Percentiles rank a stretch among this genome's conserved stretches.
These are phyloP conservation scores for Mucor piriformis DNA, from an alignment of 371 early-diverging fungal species.

Conservation along the genomic window DNA sequence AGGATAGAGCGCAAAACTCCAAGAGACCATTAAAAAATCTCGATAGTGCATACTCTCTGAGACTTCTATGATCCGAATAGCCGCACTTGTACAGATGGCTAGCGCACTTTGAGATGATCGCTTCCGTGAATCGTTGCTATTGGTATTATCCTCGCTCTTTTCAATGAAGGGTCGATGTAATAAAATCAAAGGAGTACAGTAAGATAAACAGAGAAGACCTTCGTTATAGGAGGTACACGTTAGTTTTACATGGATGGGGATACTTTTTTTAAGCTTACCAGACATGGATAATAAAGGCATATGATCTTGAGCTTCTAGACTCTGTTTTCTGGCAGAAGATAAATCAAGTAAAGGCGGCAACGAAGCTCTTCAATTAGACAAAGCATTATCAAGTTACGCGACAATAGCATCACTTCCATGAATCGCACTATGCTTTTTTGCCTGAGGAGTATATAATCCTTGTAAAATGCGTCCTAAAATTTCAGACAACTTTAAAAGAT, in stretches of 20 bases:
- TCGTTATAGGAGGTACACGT: too few species aligned
- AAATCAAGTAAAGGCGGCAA: conserved; percentile 17
- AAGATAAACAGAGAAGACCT: conserved; percentile 59
- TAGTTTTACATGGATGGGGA: background rate
- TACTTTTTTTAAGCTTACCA: conserved; percentile 20
- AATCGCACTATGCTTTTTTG: conserved; percentile 31
- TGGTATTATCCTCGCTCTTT: conserved; percentile 12
- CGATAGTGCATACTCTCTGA: conserved; percentile 29
- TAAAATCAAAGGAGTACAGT: conserved; percentile 70
- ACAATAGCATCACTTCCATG: conserved; percentile 44
- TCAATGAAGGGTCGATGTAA: conserved; percentile 72
- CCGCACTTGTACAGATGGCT: conserved; percentile 51
- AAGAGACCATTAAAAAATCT: conserved; percentile 39
- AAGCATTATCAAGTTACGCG: conserved; percentile 28
- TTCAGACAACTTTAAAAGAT: conserved; percentile 41
- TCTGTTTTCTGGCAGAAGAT: background rate
- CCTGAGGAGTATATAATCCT: conserved; percentile 40
- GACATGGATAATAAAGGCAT: conserved; percentile 24
- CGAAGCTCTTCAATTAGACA: conserved; percentile 38
- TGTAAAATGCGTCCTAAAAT: conserved; percentile 38
- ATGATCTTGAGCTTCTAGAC: background rate
- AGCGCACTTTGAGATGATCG: conserved; percentile 38
- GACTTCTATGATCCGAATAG: conserved; percentile 30
- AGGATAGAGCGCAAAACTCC: conserved; percentile 57
- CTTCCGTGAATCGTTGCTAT: background rate